Conservation (phyloP, 2,329 filamentous ascomycete genomes). For the Phialocephala subalpina region DNA sequence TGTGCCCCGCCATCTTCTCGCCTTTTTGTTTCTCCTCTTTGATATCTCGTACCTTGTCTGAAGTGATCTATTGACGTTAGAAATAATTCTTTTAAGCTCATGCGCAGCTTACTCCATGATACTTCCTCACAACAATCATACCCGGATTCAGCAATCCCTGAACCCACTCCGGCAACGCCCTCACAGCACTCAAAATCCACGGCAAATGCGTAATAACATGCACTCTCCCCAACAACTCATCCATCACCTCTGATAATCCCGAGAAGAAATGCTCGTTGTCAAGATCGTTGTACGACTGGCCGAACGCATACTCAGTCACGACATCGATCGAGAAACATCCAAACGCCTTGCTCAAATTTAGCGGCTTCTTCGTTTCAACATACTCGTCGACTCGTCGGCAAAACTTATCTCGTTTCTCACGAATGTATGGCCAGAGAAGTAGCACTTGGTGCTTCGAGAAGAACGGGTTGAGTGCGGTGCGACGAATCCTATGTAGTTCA, state of each 20-base stretch:
- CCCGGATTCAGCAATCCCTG: not conserved
- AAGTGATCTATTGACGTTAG: not conserved
- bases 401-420: slow-evolving; percentile 23
- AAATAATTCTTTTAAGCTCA: not conserved
- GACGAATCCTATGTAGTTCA: slow-evolving; percentile 28
- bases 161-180: not conserved
- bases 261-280: not conserved
- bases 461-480: slow-evolving; percentile 26
- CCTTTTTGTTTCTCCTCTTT: not conserved
- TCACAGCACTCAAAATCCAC: not conserved
- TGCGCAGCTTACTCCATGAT: not conserved
- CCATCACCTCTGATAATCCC: not conserved
- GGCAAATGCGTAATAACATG: not conserved
- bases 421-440: slow-evolving; percentile 22
- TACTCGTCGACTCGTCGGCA: not conserved
- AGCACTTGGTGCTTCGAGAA: slow-evolving; percentile 26
- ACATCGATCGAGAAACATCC: slow-evolving; percentile 3
- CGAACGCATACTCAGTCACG: slow-evolving; percentile 8
- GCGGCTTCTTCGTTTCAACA: not conserved
- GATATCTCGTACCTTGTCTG: not conserved
- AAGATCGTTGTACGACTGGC: not conserved
- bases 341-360: not conserved
- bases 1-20: not conserved
- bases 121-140: not conserved
- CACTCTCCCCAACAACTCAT: not conserved